A percentile compares a stretch with the other conserved stretches of the same genome.
Conservation (phyloP, 2,329 filamentous ascomycete genomes). For the Ophiostoma sp. region DNA sequence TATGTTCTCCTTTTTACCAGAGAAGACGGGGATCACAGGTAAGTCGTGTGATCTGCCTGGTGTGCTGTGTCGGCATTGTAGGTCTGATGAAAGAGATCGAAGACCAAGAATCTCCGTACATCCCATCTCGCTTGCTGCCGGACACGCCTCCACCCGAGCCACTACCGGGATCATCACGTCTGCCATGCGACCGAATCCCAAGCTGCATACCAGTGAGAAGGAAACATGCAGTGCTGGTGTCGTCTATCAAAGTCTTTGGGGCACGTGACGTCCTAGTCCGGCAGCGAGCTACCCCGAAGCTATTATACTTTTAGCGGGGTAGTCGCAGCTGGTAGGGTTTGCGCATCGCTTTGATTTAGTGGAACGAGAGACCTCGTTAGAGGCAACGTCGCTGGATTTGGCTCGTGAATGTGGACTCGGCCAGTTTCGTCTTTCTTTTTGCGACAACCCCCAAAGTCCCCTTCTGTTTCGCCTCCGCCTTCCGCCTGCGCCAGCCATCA, state of each 20-base stretch:
- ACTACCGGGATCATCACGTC: no score
- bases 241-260: not conserved
- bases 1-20: no score
- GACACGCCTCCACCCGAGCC: no score
- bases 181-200: no score
- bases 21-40: no score
- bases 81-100: no score
- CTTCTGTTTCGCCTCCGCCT: not conserved
- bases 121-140: no score
- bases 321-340: not conserved
- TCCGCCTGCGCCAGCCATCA: not conserved
- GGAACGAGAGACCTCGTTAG: not conserved
- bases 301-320: slow-evolving; percentile 3
- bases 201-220: no score
- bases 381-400: not conserved
- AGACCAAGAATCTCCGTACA: no score
- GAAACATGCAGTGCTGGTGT: not conserved
- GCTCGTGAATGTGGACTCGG: slow-evolving; percentile 8
- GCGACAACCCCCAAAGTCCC: not conserved
- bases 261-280: slow-evolving; percentile 1
- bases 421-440: not conserved
- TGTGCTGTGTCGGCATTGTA: no score
- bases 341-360: not conserved
- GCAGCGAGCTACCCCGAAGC: not conserved
- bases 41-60: no score